These are phyloP conservation scores for Ophiostoma pallidulum DNA, from an alignment of 2,329 filamentous ascomycete genomes.

Conservation along the genomic window DNA sequence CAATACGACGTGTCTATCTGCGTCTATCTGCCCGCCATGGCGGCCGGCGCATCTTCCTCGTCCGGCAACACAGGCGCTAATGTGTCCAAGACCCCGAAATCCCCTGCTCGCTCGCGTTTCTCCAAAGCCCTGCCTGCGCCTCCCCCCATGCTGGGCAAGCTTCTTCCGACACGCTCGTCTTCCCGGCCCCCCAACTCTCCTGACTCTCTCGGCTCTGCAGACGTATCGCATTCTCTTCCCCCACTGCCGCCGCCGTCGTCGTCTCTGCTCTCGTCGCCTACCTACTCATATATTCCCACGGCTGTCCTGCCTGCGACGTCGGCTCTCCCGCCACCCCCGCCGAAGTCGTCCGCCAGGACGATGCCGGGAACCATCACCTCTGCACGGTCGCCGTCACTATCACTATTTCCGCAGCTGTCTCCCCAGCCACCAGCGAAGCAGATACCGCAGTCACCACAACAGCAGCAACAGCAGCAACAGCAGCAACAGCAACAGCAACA, in stretches of 20 bases:
- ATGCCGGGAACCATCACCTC: conserved; percentile 9
- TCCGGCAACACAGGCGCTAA: not conserved
- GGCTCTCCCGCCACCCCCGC: not conserved
- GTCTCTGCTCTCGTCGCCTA: not conserved
- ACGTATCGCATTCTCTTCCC: conserved; percentile 1
- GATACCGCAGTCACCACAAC: not conserved
- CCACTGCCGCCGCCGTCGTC: conserved; percentile 10
- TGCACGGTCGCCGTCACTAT: not conserved
- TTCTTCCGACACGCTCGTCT: conserved; percentile 2
- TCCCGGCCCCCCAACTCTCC: not conserved
- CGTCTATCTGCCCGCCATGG: conserved; percentile 3
- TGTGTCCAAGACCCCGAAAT: conserved; percentile 17
- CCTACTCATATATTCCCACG: conserved; percentile 6
- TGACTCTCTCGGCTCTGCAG: not conserved
- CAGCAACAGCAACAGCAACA: not conserved
- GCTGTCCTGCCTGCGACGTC: not conserved
- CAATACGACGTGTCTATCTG: too few species aligned
- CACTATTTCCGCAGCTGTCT: conserved; percentile 4
- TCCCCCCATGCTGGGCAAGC: conserved; percentile 19
- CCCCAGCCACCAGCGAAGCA: not conserved
- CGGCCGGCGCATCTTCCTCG: not conserved
- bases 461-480: not conserved
- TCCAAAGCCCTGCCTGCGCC: conserved; percentile 49
- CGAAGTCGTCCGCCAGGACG: conserved; percentile 6
- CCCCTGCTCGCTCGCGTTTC: conserved; percentile 43